Evolutionary conservation across 768 basidiomycete species (phyloP), one percentile per base, ranked within the genome.

Genomic region (Boletus vinaceobasis): DNA sequence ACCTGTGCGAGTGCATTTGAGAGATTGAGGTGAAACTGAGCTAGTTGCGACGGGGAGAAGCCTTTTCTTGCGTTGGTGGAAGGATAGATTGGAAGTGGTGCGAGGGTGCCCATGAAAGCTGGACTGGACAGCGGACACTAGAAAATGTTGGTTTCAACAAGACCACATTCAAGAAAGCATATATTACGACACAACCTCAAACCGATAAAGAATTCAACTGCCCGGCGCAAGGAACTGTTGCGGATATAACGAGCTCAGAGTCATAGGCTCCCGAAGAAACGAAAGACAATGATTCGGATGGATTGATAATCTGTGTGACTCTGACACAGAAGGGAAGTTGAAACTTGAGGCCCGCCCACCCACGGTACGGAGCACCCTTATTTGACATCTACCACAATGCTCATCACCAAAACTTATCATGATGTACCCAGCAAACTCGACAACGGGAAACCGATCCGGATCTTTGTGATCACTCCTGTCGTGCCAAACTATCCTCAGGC

Each of bases 401-500:
- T 96, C 58, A 84, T 96, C 78, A 82, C 80, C 55, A 89, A 88
- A 63, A 83, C 85, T 15, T 83, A 81, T 71, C 78, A 87, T 65
- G 93, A 96, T 64, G 71, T 97, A 6, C 82, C 86, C 38, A 84
- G 87, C 50, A 83, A 80, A 48, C 80, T 90, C 42, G 77, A 86
- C 63, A 65, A 75, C 27, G 83, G 82, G 10, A 78, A 77, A 4
- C 85, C 87, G 0, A 87, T 94, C 58, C 78, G 93, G 50, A 84
- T 96, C 38, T 93, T 87, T 66, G 76, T 97, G 32, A 87, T 94
- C 54, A 82, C 90, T 19, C 94, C 94, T 7, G 79, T 77, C 48
- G 67, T 93, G 14, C 85, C 88, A 11, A 81, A 86, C 45, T 93
- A 96, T 67, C 94, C 94, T 1, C 80, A 92, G 43, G 94, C 92